Evolutionary conservation across 139 green algal species (phyloP).

Genomic region (Haematococcus lacustris): DNA sequence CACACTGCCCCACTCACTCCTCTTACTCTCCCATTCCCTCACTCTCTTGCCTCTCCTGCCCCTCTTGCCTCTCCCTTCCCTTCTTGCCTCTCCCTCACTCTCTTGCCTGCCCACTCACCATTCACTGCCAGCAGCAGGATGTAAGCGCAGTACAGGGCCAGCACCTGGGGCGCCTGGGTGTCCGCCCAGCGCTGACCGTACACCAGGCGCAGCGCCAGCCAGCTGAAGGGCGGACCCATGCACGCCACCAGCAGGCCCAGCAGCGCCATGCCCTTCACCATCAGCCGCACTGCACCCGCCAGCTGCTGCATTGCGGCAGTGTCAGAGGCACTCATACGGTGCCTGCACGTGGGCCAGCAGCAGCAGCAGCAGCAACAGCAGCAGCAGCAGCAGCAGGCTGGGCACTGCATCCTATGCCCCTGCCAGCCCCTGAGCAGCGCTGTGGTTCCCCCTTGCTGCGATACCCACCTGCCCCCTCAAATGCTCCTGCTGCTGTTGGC

Average conservation of each 20-base stretch:
- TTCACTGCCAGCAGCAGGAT: constrained; percentile 69
- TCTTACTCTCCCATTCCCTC: too few species aligned
- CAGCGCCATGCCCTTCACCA: constrained; percentile 47
- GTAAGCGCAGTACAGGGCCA: constrained; percentile 71
- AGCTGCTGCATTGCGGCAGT: constrained; percentile 15
- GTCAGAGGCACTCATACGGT: not conserved
- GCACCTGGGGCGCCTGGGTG: constrained; percentile 61
- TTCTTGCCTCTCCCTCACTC: too few species aligned
- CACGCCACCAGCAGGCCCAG: constrained; percentile 54
- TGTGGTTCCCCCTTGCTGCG: too few species aligned
- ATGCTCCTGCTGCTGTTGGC: too few species aligned
- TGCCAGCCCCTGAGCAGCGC: too few species aligned
- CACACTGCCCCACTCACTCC: too few species aligned
- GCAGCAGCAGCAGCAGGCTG: not conserved
- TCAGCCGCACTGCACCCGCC: constrained; percentile 33
- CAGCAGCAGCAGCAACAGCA: not conserved
- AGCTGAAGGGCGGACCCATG: constrained; percentile 75
- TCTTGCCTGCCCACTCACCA: constrained; percentile 16
- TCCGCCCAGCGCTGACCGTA: constrained; percentile 61
- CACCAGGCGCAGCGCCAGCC: constrained; percentile 56
- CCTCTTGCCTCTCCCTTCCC: too few species aligned
- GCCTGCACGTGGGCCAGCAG: not conserved
- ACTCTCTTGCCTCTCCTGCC: too few species aligned
- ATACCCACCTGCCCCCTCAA: too few species aligned
- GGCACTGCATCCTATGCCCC: too few species aligned